Percentiles rank a stretch among this genome's conserved stretches.
Evolutionary conservation across 2,329 filamentous ascomycete genomes (phyloP).

Genomic region (Xylariaceae sp.): DNA sequence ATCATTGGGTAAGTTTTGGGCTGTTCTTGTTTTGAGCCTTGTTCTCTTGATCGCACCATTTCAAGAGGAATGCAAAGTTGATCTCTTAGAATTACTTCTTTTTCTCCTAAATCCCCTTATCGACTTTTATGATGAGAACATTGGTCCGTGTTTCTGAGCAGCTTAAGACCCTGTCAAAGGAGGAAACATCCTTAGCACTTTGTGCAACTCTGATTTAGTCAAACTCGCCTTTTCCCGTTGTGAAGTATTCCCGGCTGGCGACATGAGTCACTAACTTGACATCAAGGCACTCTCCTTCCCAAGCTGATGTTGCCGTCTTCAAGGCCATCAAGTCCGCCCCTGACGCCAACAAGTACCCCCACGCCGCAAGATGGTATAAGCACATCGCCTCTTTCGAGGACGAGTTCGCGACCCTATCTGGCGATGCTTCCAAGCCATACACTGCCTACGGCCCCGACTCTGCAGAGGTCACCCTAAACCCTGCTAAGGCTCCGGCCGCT

Average conservation of each 20-base stretch:
- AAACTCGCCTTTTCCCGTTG: neutral
- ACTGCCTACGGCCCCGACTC: conserved; percentile 90
- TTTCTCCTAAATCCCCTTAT: conserved; percentile 32
- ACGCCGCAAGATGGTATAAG: conserved; percentile 98
- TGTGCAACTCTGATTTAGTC: conserved; percentile 46
- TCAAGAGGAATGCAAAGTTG: neutral
- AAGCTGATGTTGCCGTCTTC: conserved; percentile 96
- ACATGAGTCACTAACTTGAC: conserved; percentile 30
- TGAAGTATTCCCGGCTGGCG: neutral
- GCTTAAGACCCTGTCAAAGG: conserved; percentile 74
- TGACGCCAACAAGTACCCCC: conserved; percentile 84
- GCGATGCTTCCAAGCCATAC: conserved; percentile 88
- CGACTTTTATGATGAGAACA: conserved; percentile 68
- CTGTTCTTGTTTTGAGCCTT: neutral
- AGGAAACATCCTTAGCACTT: conserved; percentile 46
- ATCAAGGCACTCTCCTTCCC: conserved; percentile 69
- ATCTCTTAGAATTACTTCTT: no score
- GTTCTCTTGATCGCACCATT: neutral
- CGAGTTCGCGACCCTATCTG: conserved; percentile 89
- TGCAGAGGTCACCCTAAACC: conserved; percentile 79
- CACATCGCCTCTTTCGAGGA: conserved; percentile 93
- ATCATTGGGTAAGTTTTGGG: conserved; percentile 69
- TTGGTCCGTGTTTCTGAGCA: conserved; percentile 86
- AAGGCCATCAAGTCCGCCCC: conserved; percentile 83
- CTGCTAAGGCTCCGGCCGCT: conserved; percentile 77